Evolutionary conservation across 257 asterid species (phyloP), one percentile per base, ranked within the genome.

Genomic region (Penstemon eatonii): DNA sequence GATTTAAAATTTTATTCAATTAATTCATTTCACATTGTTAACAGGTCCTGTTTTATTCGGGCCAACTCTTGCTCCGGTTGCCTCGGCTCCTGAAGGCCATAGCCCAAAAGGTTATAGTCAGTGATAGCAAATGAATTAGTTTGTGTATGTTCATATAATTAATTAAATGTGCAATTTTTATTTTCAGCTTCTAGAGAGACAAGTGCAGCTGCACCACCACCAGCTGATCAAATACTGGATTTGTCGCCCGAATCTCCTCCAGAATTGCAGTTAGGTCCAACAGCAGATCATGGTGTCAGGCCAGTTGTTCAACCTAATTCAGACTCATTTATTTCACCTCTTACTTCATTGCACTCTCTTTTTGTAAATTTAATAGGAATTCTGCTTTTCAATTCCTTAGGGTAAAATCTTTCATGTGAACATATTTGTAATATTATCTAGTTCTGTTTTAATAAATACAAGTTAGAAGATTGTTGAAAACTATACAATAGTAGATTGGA

Each of bases 31-130:
- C 33, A 25, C 33, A 25, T 1, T 25, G 56, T 47, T 44, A 59
- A 57, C 82, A 84, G 96, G 96, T 59, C 89, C 91, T 5, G 76
- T 74, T 3, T 63, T 86, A 60, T 84, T 83, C 62, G 80, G 62
- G 39, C 92, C 95, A 53, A 38, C 83, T 15, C 58, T 42, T 53
- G 70, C 69, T 11, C 71, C 80, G 63, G 46, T 41, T 52, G 46
- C 49, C 15, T 46, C 64, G 15, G 65, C 51, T 5, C 65, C 65
- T 12, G 37, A 60, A 6, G 44, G 51, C 10, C 51, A 39, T 33
- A 9, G 33, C 9, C 61, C 41, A n/a, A 73, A 39, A 60, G 65
- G 65, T 60, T 33, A 58, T 11, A 59, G n/a, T 60, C 50, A 13
- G 13, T 60, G 8, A 5, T 8, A 59, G 12, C n/a, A 39, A 12